These are phyloP conservation scores for Apiotrichum domesticum DNA, from an alignment of 1,284 basidiomycete genomes.

Conservation along the genomic window DNA sequence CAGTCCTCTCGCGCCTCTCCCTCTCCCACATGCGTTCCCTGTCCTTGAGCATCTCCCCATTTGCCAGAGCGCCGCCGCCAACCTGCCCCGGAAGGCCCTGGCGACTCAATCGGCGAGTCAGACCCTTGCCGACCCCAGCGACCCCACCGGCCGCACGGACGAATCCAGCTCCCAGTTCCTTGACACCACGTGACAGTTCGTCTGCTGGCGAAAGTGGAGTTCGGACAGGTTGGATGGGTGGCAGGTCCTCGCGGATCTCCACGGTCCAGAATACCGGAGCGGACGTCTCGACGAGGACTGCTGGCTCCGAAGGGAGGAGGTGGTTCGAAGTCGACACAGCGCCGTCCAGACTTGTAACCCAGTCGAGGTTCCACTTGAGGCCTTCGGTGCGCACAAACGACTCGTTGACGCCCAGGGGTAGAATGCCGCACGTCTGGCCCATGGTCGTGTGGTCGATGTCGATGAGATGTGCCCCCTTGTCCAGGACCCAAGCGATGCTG, in stretches of 20 bases:
- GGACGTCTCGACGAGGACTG: conserved; percentile 60
- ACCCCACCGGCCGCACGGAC: conserved; percentile 1
- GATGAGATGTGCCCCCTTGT: conserved; percentile 73
- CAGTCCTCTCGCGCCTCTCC: neutral
- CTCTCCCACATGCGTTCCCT: neutral
- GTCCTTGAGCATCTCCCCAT: neutral
- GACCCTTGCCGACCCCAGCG: neutral
- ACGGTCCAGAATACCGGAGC: conserved; percentile 84
- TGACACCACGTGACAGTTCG: conserved; percentile 14
- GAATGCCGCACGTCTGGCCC: conserved; percentile 84
- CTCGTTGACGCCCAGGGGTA: conserved; percentile 76
- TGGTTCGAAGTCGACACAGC: conserved; percentile 89
- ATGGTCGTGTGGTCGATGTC: conserved; percentile 64
- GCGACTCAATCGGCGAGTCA: conserved; percentile 5
- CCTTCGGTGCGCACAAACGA: conserved; percentile 75
- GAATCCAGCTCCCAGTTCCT: conserved; percentile 11
- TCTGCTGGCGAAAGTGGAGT: conserved; percentile 18
- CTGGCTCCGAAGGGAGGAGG: conserved; percentile 57
- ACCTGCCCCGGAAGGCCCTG: neutral
- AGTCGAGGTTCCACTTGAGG: conserved; percentile 78
- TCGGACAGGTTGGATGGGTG: conserved; percentile 22
- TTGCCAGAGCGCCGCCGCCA: neutral
- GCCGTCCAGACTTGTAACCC: conserved; percentile 69
- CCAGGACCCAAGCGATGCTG: conserved; percentile 81
- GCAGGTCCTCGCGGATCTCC: conserved; percentile 48